Conservation (phyloP, 2,329 filamentous ascomycete species). For the Gnomoniopsis smithogilvyi region DNA sequence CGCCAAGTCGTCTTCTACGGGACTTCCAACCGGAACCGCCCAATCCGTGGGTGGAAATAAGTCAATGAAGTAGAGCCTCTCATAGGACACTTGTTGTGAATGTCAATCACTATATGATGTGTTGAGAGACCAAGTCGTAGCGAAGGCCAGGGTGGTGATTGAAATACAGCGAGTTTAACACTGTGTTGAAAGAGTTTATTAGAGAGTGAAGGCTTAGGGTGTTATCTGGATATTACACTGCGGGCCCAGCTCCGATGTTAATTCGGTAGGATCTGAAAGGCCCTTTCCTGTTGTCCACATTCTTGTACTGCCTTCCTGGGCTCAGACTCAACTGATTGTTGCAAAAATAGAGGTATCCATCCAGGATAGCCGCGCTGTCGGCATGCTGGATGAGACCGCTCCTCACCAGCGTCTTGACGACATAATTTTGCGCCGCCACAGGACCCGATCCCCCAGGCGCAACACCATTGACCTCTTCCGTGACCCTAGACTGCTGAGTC, state of each 20-base stretch:
- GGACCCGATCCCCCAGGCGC: constrained; percentile 29
- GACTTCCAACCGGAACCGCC: no score
- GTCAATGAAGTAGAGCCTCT: no score
- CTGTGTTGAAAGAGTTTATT: no score
- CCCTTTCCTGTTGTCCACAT: constrained; percentile 32
- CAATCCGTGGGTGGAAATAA: no score
- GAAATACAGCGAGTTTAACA: no score
- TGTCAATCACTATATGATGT: no score
- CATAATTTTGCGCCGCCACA: constrained; percentile 32
- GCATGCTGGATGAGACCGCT: constrained; percentile 40
- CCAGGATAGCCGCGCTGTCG: constrained; percentile 35
- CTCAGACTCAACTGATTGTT: constrained; percentile 37
- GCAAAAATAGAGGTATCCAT: constrained; percentile 39
- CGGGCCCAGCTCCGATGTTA: constrained; percentile 34
- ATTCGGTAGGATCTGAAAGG: constrained; percentile 33
- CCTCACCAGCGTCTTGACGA: constrained; percentile 36
- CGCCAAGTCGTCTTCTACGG: no score
- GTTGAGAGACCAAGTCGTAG: no score
- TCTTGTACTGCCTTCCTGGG: constrained; percentile 34
- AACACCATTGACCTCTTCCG: constrained; percentile 31
- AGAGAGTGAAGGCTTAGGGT: no score
- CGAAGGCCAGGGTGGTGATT: no score
- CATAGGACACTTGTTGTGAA: no score
- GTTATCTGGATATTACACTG: constrained; percentile 11
- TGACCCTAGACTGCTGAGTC: constrained; percentile 30